These are phyloP conservation scores for Senna tora DNA, from an alignment of 306 rosid genomes.

Conservation along the genomic window DNA sequence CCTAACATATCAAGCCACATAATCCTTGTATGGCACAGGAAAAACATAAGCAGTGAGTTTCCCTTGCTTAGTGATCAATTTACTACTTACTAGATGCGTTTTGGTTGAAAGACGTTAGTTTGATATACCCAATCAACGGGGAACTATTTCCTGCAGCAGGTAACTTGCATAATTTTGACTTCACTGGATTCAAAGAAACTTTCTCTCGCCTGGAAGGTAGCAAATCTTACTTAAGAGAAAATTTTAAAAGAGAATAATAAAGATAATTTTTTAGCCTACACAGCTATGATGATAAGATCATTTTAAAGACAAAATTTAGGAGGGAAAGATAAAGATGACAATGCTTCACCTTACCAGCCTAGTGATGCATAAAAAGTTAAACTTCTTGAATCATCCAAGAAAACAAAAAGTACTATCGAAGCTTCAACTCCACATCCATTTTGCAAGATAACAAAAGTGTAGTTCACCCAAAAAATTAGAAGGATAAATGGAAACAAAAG, in stretches of 20 bases:
- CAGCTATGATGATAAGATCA: conserved; percentile 2
- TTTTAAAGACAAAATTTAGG: conserved; percentile 10
- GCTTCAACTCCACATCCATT: conserved; percentile 9
- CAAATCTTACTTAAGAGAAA: conserved; percentile 10
- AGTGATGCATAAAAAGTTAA: conserved; percentile 14
- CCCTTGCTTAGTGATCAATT: conserved; percentile 18
- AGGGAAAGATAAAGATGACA: conserved; percentile 4
- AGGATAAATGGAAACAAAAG: background rate
- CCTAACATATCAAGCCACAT: background rate
- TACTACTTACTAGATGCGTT: conserved; percentile 77
- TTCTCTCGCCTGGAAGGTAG: conserved; percentile 81
- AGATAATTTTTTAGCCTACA: conserved; percentile 4
- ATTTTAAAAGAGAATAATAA: conserved; percentile 14
- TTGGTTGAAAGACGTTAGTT: conserved; percentile 85
- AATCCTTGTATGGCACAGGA: background rate
- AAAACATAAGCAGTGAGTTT: background rate
- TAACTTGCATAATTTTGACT: conserved; percentile 77
- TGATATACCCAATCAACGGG: conserved; percentile 83
- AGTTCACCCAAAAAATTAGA: background rate
- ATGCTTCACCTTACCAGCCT: background rate
- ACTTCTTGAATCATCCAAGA: conserved; percentile 14
- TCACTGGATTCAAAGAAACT: conserved; percentile 88
- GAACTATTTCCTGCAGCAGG: conserved; percentile 71
- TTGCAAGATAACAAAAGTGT: conserved; percentile 17
- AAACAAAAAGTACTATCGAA: conserved; percentile 19